Evolutionary conservation across 305 asterid genomes (phyloP).

Genomic region (Fraxinus sp.): DNA sequence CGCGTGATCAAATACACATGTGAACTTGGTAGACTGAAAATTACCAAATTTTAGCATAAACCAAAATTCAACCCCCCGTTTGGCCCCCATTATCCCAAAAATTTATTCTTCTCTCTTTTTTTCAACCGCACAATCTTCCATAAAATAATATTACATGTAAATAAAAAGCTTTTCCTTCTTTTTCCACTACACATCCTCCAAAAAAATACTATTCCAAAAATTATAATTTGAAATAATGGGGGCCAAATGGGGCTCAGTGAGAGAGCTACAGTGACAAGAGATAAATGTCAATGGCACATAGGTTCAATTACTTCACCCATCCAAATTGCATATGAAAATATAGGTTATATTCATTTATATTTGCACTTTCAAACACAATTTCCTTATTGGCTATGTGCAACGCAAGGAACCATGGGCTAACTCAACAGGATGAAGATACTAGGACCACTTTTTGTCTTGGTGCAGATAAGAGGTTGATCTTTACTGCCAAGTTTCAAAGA

Average conservation of each 20-base stretch:
- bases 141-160: too few species aligned
- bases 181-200: too few species aligned
- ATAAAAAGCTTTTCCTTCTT: too few species aligned
- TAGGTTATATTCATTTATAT: background rate
- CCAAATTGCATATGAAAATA: background rate
- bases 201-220: too few species aligned
- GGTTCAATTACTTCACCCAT: background rate
- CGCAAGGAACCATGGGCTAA: background rate
- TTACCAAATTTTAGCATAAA: background rate
- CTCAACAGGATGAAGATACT: background rate
- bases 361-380: background rate
- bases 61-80: background rate
- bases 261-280: background rate
- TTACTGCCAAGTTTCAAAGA: conserved; percentile 11
- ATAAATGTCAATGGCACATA: background rate
- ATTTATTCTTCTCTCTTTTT: too few species aligned
- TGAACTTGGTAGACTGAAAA: background rate
- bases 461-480: background rate
- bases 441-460: background rate
- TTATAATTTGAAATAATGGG: too few species aligned
- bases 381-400: background rate
- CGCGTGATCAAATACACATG: background rate
- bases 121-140: too few species aligned
- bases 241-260: background rate
- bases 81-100: too few species aligned